A percentile compares a stretch with the other conserved stretches of the same genome.
These are phyloP conservation scores for Hippophae rhamnoides DNA, from an alignment of 306 rosid genomes.

Conservation along the genomic window DNA sequence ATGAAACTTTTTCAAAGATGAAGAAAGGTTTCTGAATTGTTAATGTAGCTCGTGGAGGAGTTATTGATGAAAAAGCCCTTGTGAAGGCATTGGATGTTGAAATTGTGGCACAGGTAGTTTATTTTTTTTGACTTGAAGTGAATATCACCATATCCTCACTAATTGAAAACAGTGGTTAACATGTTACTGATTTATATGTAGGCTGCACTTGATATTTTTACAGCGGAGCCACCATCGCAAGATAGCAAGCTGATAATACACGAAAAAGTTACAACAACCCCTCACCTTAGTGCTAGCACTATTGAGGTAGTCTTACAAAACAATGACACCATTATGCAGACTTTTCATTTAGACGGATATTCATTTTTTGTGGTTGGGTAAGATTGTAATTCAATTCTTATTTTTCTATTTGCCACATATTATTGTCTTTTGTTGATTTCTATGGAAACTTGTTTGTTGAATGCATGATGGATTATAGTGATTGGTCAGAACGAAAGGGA, in stretches of 20 bases:
- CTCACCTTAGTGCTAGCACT: conserved; percentile 76
- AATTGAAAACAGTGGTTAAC: neutral
- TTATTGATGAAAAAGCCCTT: conserved; percentile 65
- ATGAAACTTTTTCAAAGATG: too few relatives aligned
- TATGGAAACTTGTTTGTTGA: conserved; percentile 19
- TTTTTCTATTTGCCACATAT: neutral
- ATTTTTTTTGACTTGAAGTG: conserved; percentile 2
- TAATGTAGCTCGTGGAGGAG: conserved; percentile 68
- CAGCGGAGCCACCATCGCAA: conserved; percentile 52
- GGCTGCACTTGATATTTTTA: conserved; percentile 70
- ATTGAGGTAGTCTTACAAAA: conserved; percentile 71
- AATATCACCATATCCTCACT: neutral
- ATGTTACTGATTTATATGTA: conserved; percentile 13
- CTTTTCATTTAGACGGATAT: conserved; percentile 72
- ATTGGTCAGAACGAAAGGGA: conserved; percentile 64
- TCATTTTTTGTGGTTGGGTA: conserved; percentile 77
- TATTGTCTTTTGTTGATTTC: neutral
- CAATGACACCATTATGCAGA: conserved; percentile 65
- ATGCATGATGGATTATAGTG: conserved; percentile 61
- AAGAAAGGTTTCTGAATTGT: conserved; percentile 55
- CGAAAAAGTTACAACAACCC: conserved; percentile 37
- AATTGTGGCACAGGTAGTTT: conserved; percentile 48
- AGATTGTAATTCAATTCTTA: conserved; percentile 11
- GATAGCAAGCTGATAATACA: conserved; percentile 19
- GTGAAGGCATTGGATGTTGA: conserved; percentile 52